These are phyloP conservation scores for Raddia guianensis DNA, from an alignment of 176 grass and related monocot species.

Conservation along the genomic window DNA sequence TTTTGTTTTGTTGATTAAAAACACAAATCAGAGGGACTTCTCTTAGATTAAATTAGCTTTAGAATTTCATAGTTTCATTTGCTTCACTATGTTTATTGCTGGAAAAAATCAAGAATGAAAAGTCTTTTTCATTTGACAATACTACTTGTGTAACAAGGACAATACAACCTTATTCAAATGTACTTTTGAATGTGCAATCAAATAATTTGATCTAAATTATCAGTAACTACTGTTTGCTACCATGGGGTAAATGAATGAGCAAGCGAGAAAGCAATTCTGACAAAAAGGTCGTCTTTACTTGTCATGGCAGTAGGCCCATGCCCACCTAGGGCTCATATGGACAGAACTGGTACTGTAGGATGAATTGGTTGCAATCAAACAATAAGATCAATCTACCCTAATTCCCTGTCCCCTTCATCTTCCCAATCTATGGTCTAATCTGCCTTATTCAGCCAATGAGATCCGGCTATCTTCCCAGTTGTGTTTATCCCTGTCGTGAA, in stretches of 20 bases:
- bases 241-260: not conserved
- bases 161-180: not conserved
- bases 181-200: not conserved
- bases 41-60: not conserved
- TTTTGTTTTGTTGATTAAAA: slow-evolving; percentile 11
- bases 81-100: not conserved
- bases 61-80: slow-evolving; percentile 21
- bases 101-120: not conserved
- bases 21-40: not conserved
- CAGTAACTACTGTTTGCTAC: not conserved
- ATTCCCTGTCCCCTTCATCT: no score
- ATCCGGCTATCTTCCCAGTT: no score
- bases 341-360: no score
- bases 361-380: no score
- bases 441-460: no score
- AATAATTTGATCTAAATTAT: not conserved
- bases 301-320: no score
- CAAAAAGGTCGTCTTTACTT: no score
- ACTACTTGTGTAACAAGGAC: not conserved
- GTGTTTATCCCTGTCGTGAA: no score
- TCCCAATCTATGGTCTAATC: no score
- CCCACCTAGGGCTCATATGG: no score
- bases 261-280: not conserved
- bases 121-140: not conserved
- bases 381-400: no score